These are phyloP conservation scores for Apiospora aurea DNA, from an alignment of 2,329 filamentous ascomycete genomes.

Conservation along the genomic window DNA sequence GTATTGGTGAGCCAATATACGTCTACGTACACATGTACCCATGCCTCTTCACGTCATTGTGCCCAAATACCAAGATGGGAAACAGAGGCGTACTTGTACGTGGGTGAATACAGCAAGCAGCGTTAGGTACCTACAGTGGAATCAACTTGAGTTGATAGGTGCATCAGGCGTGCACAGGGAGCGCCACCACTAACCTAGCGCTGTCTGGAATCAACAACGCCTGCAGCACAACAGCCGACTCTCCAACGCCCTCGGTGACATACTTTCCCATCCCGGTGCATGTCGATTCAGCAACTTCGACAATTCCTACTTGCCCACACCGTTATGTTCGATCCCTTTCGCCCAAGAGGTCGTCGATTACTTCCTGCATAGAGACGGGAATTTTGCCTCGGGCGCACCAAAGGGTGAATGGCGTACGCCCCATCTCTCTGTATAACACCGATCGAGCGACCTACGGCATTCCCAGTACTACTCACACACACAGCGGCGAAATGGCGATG, in stretches of 20 bases:
- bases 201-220: constrained; percentile 2
- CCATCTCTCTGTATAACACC: constrained; percentile 1
- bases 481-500: constrained; percentile 50
- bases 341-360: constrained; percentile 9
- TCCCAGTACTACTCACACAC: not conserved
- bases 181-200: constrained; percentile 10
- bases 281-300: not conserved
- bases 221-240: constrained; percentile 6
- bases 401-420: not conserved
- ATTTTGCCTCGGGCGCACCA: not conserved
- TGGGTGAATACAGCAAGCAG: not conserved
- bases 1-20: not conserved
- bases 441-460: not conserved
- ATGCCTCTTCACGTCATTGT: not conserved
- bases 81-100: not conserved
- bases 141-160: not conserved
- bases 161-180: not conserved
- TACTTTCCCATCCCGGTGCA: constrained; percentile 7
- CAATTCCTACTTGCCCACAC: not conserved
- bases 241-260: constrained; percentile 16
- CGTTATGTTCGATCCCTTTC: constrained; percentile 1
- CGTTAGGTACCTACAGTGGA: not conserved
- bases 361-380: constrained; percentile 19
- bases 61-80: not conserved
- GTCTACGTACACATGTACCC: not conserved